phyloP scores from a whole-genome alignment of 495 filamentous ascomycete genomes.

The Podospora didyma region DNA sequence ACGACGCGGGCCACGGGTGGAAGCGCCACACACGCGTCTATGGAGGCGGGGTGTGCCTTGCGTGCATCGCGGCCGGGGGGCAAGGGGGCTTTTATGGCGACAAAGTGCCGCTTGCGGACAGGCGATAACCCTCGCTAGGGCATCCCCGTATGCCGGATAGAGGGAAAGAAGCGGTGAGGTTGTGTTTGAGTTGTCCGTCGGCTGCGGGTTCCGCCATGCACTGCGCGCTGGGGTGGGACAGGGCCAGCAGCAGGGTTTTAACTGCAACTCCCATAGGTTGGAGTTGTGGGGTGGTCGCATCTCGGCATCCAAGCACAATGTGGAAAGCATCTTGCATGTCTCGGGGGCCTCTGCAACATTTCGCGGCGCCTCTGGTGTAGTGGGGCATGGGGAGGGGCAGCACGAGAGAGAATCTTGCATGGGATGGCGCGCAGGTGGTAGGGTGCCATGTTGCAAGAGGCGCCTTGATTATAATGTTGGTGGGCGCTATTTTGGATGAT shows the following conservation, averaged over 20 bases:
- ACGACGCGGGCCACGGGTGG: slow-evolving; percentile 43
- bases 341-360: slow-evolving; percentile 8
- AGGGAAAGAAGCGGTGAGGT: not conserved
- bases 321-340: slow-evolving; percentile 13
- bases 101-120: slow-evolving; percentile 43
- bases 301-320: slow-evolving; percentile 11
- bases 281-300: slow-evolving; percentile 4
- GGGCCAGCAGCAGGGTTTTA: not conserved
- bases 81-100: slow-evolving; percentile 48
- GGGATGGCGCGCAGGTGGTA: no score
- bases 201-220: not conserved
- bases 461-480: not conserved
- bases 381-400: not conserved
- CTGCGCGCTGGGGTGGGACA: not conserved
- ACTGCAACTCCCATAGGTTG: slow-evolving; percentile 9
- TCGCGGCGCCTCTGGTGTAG: not conserved
- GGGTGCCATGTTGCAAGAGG: no score
- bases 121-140: slow-evolving; percentile 25
- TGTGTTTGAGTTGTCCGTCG: slow-evolving; percentile 7
- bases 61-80: slow-evolving; percentile 34
- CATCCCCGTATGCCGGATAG: not conserved
- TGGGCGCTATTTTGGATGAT: no score
- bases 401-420: not conserved
- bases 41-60: slow-evolving; percentile 46
- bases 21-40: slow-evolving; percentile 49